Evolutionary conservation across 768 basidiomycete genomes (phyloP).

Genomic region (Leccinum longicurvipes): DNA sequence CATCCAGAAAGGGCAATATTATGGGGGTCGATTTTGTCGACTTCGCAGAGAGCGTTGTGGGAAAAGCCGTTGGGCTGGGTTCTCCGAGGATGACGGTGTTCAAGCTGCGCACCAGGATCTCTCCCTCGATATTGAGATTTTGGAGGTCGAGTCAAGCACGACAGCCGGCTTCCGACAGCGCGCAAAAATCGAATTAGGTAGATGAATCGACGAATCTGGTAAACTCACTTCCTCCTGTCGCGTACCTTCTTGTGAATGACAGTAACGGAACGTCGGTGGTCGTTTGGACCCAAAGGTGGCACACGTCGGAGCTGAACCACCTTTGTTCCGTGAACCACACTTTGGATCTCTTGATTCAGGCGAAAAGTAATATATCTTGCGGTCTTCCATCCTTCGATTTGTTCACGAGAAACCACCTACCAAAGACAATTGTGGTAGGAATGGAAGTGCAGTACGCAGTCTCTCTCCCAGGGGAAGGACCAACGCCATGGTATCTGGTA

Average conservation of each 20-base stretch:
- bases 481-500: background rate
- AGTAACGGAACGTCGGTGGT: background rate
- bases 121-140: constrained; percentile 2
- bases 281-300: background rate
- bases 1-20: background rate
- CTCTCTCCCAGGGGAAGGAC: constrained; percentile 1
- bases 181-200: background rate
- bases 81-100: constrained; percentile 19
- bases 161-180: constrained; percentile 4
- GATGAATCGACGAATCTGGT: constrained; percentile 10
- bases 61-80: no score
- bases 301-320: background rate
- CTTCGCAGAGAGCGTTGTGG: constrained; percentile 10
- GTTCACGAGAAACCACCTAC: constrained; percentile 5
- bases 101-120: background rate
- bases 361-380: background rate
- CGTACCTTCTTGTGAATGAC: constrained; percentile 1
- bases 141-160: background rate
- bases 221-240: constrained; percentile 1
- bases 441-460: constrained; percentile 6
- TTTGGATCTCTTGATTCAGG: background rate
- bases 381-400: constrained; percentile 7
- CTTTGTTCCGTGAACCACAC: no score
- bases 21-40: background rate
- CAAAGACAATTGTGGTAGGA: constrained; percentile 9